Conservation (phyloP, 192 early-diverging fungal genomes). For the Coemansia sp. region DNA sequence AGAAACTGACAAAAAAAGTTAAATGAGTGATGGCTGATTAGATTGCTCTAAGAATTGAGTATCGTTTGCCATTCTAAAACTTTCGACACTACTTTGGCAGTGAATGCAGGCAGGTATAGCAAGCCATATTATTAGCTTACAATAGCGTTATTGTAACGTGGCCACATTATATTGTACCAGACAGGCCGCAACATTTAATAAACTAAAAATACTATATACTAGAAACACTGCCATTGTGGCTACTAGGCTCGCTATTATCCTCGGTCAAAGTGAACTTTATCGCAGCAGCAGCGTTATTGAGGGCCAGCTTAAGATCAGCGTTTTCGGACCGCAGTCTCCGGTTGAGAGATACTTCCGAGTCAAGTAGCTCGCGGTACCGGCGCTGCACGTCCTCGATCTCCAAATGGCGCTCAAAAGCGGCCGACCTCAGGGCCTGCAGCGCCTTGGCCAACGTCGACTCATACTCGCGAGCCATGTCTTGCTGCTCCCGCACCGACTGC, state of each 20-base stretch:
- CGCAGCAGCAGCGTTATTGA: constrained; percentile 24
- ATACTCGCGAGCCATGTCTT: constrained; percentile 40
- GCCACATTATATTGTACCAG: no score
- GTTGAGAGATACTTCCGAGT: constrained; percentile 29
- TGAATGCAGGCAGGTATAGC: no score
- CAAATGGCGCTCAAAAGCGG: constrained; percentile 37
- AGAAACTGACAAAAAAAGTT: neutral
- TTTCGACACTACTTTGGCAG: no score
- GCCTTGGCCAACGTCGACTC: constrained; percentile 37
- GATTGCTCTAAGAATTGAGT: neutral
- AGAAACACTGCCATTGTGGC: neutral
- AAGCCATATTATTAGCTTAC: no score
- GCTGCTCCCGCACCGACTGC: constrained; percentile 40
- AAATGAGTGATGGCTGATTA: neutral
- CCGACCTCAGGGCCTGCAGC: constrained; percentile 29
- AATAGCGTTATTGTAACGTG: no score
- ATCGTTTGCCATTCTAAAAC: neutral
- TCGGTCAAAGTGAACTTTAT: constrained; percentile 22
- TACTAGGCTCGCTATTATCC: neutral
- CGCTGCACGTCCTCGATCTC: constrained; percentile 31
- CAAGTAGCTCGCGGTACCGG: constrained; percentile 36
- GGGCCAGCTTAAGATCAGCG: constrained; percentile 18
- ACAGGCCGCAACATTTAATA: no score
- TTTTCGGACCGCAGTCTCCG: constrained; percentile 31
- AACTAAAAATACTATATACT: neutral